Evolutionary conservation across 257 asterid genomes (phyloP).

Genomic region (Salvia hispanica): DNA sequence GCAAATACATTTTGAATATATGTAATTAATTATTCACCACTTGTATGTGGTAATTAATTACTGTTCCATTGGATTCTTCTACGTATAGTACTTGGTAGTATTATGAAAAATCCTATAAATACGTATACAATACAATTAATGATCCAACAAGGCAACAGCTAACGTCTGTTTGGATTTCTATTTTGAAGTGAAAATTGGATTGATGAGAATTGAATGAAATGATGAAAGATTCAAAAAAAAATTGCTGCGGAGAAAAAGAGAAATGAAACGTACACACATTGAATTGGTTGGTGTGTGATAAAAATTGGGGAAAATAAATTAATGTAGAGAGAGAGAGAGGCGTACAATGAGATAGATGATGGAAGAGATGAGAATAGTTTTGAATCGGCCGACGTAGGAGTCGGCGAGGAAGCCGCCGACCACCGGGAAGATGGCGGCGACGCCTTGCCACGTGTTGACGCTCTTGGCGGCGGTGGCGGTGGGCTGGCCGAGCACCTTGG

Average conservation of each 20-base stretch:
- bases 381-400: constrained; percentile 65
- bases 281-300: neutral
- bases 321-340: neutral
- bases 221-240: neutral
- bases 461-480: constrained; percentile 70
- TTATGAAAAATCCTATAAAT: too few species aligned
- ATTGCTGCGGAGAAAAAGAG: neutral
- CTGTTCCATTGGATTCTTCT: constrained; percentile 19
- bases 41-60: neutral
- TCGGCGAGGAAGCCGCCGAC: constrained; percentile 69
- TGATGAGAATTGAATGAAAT: constrained; percentile 1
- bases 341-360: constrained; percentile 51
- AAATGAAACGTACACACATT: neutral
- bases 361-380: constrained; percentile 53
- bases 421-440: constrained; percentile 63
- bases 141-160: neutral
- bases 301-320: neutral
- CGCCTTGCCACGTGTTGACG: constrained; percentile 67
- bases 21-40: too few species aligned
- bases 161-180: neutral
- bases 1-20: too few species aligned
- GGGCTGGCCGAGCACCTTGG: constrained; percentile 50
- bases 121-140: neutral
- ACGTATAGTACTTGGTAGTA: neutral
- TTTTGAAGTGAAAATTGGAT: neutral